A percentile compares a stretch with the other conserved stretches of the same genome.
phyloP scores from a whole-genome alignment of 129 eudicot species.

The Sambucus nigra region DNA sequence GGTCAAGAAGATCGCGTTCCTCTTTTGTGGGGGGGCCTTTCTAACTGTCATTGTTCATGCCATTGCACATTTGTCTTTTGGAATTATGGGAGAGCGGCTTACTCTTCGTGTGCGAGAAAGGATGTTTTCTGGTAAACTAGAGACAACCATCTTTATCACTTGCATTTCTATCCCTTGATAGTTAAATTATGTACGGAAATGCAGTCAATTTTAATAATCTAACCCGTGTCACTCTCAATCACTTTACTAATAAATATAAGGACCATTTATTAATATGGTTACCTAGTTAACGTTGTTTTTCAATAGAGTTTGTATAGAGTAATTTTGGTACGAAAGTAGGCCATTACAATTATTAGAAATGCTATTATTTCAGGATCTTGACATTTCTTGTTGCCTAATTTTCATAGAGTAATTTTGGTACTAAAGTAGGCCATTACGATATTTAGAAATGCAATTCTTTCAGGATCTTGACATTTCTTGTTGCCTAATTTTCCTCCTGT shows the following conservation, averaged over 20 bases:
- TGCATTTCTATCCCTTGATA: background rate
- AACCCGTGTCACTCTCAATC: too few relatives aligned
- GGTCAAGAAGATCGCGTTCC: conserved; percentile 69
- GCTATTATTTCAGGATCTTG: background rate
- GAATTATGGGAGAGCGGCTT: conserved; percentile 96
- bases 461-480: background rate
- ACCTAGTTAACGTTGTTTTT: too few relatives aligned
- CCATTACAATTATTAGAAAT: too few relatives aligned
- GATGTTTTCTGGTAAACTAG: conserved; percentile 82
- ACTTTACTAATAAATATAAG: too few relatives aligned
- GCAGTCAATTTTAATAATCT: too few relatives aligned
- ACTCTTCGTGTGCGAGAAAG: conserved; percentile 92
- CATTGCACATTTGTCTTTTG: conserved; percentile 65
- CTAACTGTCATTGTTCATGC: conserved; percentile 61
- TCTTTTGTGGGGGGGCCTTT: conserved; percentile 80
- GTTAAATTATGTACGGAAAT: too few relatives aligned
- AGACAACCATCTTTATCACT: background rate
- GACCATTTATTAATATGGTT: too few relatives aligned
- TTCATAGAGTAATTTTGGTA: too few relatives aligned
- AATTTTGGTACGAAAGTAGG: too few relatives aligned
- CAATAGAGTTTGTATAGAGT: too few relatives aligned
- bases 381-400: background rate
- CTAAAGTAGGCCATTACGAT: too few relatives aligned
- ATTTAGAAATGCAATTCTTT: background rate
- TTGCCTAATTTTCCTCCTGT: background rate